Percentiles rank a stretch among this genome's conserved stretches.
Evolutionary conservation across 2,329 filamentous ascomycete genomes (phyloP).

Genomic region (Myriangium duriaei): DNA sequence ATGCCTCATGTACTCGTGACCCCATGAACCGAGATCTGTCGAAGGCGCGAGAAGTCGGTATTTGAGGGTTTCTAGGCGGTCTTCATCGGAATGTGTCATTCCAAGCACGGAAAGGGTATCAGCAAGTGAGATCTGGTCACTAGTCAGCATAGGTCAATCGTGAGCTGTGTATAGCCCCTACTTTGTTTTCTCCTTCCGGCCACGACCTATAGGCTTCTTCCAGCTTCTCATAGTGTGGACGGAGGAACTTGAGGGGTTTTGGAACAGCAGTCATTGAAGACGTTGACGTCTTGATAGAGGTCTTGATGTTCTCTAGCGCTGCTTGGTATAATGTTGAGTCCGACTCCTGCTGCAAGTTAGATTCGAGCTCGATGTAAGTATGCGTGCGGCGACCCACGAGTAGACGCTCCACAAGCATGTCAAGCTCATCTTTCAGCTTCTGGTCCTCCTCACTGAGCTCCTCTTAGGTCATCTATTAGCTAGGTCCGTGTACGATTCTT

Average conservation of each 20-base stretch:
- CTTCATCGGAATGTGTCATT: constrained; percentile 97
- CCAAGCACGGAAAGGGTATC: constrained; percentile 95
- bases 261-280: constrained; percentile 99
- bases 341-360: constrained; percentile 50
- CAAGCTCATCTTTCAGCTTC: constrained; percentile 93
- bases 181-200: constrained; percentile 74
- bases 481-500: background rate
- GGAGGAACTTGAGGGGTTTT: constrained; percentile 93
- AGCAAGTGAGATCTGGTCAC: constrained; percentile 57
- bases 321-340: constrained; percentile 81
- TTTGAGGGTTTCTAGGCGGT: constrained; percentile 89
- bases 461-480: constrained; percentile 40
- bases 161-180: constrained; percentile 19
- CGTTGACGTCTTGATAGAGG: constrained; percentile 96
- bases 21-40: constrained; percentile 91
- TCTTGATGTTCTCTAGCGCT: constrained; percentile 91
- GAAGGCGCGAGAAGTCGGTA: constrained; percentile 83
- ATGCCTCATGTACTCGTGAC: constrained; percentile 95
- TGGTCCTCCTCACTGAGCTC: constrained; percentile 97
- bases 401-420: constrained; percentile 94
- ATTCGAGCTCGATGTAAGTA: constrained; percentile 1
- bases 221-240: constrained; percentile 88
- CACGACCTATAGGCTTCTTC: constrained; percentile 82
- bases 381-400: constrained; percentile 43
- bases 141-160: background rate